Evolutionary conservation across 169 alveolate species (phyloP).

Genomic region (Cryptosporidium sp.): DNA sequence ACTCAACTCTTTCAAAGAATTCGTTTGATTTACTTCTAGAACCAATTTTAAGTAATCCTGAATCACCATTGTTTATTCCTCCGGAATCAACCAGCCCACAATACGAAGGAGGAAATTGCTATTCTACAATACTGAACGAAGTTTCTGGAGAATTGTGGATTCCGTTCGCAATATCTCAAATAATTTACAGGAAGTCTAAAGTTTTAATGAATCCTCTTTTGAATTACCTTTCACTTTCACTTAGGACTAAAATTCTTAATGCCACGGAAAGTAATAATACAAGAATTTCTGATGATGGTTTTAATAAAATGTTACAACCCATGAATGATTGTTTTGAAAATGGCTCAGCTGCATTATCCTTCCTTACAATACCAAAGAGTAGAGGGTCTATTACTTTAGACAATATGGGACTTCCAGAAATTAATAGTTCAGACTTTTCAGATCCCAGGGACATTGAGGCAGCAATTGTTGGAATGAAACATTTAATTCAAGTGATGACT

Average conservation of each 20-base stretch:
- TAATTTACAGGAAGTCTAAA: conserved; percentile 63
- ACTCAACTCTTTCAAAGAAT: conserved; percentile 23
- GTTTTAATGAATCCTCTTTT: conserved; percentile 54
- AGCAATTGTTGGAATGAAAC: conserved; percentile 68
- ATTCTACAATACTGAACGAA: conserved; percentile 67
- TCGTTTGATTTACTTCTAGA: conserved; percentile 33
- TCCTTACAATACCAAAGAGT: conserved; percentile 66
- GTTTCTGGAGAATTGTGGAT: conserved; percentile 75
- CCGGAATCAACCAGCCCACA: conserved; percentile 28
- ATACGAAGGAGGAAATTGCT: conserved; percentile 37
- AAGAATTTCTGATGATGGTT: conserved; percentile 46
- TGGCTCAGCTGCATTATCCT: conserved; percentile 66
- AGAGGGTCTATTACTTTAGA: conserved; percentile 66
- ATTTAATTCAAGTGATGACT: conserved; percentile 40
- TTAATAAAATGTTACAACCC: conserved; percentile 60
- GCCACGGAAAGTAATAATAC: conserved; percentile 55
- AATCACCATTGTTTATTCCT: conserved; percentile 33
- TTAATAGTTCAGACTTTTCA: conserved; percentile 69
- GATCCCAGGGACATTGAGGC: conserved; percentile 67
- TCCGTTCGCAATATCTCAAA: conserved; percentile 73
- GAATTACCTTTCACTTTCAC: conserved; percentile 43
- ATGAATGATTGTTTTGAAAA: conserved; percentile 67
- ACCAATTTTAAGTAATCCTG: conserved; percentile 48
- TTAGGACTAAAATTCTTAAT: conserved; percentile 46
- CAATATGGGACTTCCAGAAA: conserved; percentile 57